Evolutionary conservation across 208 protist genomes (phyloP).

Genomic region (Trypanosoma congolense): DNA sequence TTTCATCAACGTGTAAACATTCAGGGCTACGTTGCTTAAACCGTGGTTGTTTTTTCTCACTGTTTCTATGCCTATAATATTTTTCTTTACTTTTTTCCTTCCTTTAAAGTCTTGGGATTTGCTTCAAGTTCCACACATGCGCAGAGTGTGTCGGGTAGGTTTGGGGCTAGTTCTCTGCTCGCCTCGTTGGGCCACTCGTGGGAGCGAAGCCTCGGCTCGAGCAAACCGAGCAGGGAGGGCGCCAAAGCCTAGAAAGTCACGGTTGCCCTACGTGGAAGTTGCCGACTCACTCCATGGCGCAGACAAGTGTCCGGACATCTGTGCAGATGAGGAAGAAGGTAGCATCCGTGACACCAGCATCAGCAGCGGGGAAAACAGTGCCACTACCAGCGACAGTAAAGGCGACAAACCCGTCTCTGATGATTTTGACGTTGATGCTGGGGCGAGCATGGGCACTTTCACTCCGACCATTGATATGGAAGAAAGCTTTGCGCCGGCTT

Average conservation of each 20-base stretch:
- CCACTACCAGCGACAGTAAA: neutral
- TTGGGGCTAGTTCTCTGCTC: neutral
- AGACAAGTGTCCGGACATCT: constrained; percentile 3
- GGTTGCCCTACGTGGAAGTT: neutral
- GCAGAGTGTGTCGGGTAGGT: neutral
- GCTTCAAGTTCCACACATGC: neutral
- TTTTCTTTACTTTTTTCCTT: no score
- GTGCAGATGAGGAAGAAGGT: neutral
- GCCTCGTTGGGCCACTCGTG: neutral
- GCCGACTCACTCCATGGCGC: constrained; percentile 7
- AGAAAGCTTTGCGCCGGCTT: constrained; percentile 6
- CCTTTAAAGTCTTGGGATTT: no score
- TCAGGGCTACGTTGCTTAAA: neutral
- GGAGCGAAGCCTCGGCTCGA: neutral
- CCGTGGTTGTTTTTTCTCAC: no score
- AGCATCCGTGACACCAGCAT: neutral
- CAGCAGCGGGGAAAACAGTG: neutral
- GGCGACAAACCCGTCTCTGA: constrained; percentile 11
- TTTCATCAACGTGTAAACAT: neutral
- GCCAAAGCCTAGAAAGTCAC: neutral
- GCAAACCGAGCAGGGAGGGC: neutral
- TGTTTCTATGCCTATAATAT: no score
- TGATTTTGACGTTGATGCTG: constrained; percentile 31
- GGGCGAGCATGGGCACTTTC: constrained; percentile 17
- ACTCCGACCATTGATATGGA: constrained; percentile 24